phyloP scores from a whole-genome alignment of 129 eudicot species.

The Silybum marianum region DNA sequence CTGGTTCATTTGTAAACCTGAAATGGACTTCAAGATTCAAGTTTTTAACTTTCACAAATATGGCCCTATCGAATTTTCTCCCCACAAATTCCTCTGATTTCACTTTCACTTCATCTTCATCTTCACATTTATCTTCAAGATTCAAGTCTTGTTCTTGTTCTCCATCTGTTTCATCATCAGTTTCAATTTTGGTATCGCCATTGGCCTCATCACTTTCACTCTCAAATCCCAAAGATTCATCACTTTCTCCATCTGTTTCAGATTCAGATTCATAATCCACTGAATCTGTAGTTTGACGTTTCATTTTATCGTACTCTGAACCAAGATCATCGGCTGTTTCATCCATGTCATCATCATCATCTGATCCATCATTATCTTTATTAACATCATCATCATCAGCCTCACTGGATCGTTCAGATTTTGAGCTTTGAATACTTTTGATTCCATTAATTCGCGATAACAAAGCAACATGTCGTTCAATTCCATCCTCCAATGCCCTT shows the following conservation, averaged over 20 bases:
- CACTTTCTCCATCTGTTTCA: slow-evolving; percentile 56
- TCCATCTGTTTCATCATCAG: slow-evolving; percentile 38
- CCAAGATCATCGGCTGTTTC: slow-evolving; percentile 72
- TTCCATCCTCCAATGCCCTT: slow-evolving; percentile 73
- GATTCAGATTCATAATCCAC: slow-evolving; percentile 74
- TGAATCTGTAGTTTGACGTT: slow-evolving; percentile 70
- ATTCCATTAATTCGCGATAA: slow-evolving; percentile 70
- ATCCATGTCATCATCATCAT: slow-evolving; percentile 38
- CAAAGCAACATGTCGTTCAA: slow-evolving; percentile 61
- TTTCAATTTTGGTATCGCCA: slow-evolving; percentile 24
- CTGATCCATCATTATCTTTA: slow-evolving; percentile 1
- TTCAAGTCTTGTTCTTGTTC: not conserved
- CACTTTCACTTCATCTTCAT: slow-evolving; percentile 26
- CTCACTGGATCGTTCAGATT: slow-evolving; percentile 26
- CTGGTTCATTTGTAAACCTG: slow-evolving; percentile 68
- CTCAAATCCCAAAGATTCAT: slow-evolving; percentile 31
- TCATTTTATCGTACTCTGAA: slow-evolving; percentile 56
- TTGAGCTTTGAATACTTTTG: slow-evolving; percentile 35
- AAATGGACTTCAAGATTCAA: slow-evolving; percentile 60
- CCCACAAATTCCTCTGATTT: slow-evolving; percentile 21
- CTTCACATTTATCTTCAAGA: slow-evolving; percentile 28
- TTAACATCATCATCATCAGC: slow-evolving; percentile 24
- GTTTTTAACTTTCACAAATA: slow-evolving; percentile 49
- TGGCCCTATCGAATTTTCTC: slow-evolving; percentile 46
- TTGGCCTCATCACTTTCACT: slow-evolving; percentile 30